These are phyloP conservation scores for Micractinium sp. DNA, from an alignment of 139 green algal genomes.

Conservation along the genomic window DNA sequence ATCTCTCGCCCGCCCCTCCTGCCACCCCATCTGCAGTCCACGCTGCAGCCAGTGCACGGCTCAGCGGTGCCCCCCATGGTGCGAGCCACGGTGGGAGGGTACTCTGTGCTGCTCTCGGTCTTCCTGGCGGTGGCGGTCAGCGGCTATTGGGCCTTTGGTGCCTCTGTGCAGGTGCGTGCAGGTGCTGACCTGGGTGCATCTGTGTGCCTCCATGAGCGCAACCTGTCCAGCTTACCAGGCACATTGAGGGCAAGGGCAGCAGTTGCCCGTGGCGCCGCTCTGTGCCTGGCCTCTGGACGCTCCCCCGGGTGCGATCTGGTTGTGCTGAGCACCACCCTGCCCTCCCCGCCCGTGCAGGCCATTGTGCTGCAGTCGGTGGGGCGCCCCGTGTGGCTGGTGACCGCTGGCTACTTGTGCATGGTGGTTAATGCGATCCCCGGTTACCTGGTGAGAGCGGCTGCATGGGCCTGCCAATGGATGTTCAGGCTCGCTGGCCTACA, in stretches of 20 bases:
- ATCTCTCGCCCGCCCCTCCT: not conserved
- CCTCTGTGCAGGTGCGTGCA: not conserved
- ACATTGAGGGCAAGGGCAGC: too few relatives aligned
- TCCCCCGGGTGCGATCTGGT: too few relatives aligned
- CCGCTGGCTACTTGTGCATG: not conserved
- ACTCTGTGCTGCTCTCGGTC: not conserved
- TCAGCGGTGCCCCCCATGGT: conserved; percentile 24
- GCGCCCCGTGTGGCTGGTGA: conserved; percentile 1
- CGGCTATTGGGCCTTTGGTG: conserved; percentile 23
- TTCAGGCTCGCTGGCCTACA: not conserved
- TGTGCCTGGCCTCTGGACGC: too few relatives aligned
- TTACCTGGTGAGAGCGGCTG: not conserved
- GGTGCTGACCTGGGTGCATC: not conserved
- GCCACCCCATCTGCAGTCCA: not conserved
- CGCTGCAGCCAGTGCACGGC: not conserved
- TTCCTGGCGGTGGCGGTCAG: not conserved
- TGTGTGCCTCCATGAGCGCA: too few relatives aligned
- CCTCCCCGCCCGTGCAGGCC: not conserved
- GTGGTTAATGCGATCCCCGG: conserved; percentile 9
- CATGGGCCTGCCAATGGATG: not conserved
- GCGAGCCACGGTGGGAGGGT: not conserved
- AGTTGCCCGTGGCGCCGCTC: too few relatives aligned
- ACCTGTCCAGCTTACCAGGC: not conserved
- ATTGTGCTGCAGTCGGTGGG: conserved; percentile 5
- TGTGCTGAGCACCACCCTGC: not conserved